A percentile compares a stretch with the other conserved stretches of the same genome.
phyloP scores from a whole-genome alignment of 768 basidiomycete genomes.

The Rhizopogon roseolus region DNA sequence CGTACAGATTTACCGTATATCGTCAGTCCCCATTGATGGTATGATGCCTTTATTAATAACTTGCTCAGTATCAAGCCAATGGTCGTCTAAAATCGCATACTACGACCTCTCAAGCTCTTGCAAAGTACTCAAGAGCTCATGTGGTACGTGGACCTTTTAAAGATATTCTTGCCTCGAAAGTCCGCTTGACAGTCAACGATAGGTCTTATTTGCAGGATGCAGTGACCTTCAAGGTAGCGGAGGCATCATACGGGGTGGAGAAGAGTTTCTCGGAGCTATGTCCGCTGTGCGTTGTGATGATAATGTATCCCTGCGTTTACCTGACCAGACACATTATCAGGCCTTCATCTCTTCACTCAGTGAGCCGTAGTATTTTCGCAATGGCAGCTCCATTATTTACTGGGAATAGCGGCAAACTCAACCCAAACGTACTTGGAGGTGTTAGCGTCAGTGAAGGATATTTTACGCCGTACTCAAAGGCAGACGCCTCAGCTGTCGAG shows the following conservation, averaged over 20 bases:
- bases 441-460: neutral
- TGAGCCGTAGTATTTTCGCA: neutral
- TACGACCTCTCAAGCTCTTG: neutral
- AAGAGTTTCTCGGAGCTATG: conserved; percentile 1
- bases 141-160: neutral
- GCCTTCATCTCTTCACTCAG: neutral
- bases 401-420: neutral
- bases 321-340: neutral
- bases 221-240: neutral
- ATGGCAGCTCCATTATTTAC: neutral
- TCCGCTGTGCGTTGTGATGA: neutral
- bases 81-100: neutral
- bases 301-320: too few species aligned
- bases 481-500: neutral
- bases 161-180: neutral
- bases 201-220: neutral
- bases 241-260: neutral
- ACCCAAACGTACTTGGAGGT: neutral
- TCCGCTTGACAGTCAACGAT: neutral
- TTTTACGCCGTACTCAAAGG: neutral
- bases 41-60: neutral
- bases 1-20: conserved; percentile 22
- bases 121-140: neutral
- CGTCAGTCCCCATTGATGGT: conserved; percentile 1
- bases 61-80: neutral